Evolutionary conservation across 176 grass and related monocot genomes (phyloP).

Genomic region (Cenchrus fungigraminus): DNA sequence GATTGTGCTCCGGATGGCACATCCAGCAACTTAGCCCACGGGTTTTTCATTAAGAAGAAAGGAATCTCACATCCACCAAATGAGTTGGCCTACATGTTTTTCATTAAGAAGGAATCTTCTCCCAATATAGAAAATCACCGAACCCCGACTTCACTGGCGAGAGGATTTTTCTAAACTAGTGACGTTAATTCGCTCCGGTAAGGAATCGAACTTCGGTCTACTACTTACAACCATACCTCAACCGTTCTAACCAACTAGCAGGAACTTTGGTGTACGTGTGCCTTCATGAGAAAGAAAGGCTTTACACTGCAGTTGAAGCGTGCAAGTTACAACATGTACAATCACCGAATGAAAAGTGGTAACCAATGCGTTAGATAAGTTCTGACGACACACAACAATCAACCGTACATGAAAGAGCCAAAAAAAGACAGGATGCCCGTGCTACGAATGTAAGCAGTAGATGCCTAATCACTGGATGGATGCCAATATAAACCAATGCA

Average conservation of each 20-base stretch:
- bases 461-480: background rate
- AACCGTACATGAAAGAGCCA: background rate
- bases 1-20: no score
- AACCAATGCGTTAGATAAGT: background rate
- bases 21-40: no score
- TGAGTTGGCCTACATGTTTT: background rate
- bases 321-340: conserved; percentile 17
- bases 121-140: no score
- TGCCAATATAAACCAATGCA: background rate
- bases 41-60: background rate
- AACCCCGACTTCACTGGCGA: no score
- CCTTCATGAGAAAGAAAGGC: conserved; percentile 9
- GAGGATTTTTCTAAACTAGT: no score
- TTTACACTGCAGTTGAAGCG: conserved; percentile 14
- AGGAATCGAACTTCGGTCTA: no score
- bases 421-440: background rate
- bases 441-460: background rate
- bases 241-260: background rate
- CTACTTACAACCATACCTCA: no score
- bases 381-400: background rate
- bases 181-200: no score
- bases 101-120: background rate
- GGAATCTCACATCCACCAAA: no score
- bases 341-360: background rate
- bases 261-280: background rate